Percentiles rank a stretch among this genome's conserved stretches.
These are phyloP conservation scores for Ajuga chamaepitys DNA, from an alignment of 257 asterid species.

Conservation along the genomic window DNA sequence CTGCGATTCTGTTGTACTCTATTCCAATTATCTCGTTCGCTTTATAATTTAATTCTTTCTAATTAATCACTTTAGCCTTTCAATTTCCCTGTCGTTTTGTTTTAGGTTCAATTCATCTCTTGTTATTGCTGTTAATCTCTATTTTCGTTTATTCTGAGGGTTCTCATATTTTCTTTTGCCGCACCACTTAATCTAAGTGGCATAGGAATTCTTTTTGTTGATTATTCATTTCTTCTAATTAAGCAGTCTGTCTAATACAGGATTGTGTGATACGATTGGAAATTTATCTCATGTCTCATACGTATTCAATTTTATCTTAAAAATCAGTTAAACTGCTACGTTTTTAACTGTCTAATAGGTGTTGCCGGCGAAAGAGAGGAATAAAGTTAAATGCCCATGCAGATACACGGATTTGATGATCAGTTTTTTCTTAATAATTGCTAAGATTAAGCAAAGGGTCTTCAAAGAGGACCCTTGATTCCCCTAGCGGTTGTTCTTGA, in stretches of 20 bases:
- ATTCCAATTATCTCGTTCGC: not conserved
- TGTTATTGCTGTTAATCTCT: not conserved
- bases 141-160: not conserved
- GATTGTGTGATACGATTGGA: slow-evolving; percentile 9
- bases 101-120: slow-evolving; percentile 1
- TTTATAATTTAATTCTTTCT: not conserved
- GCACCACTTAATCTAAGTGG: not conserved
- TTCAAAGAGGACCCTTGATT: slow-evolving; percentile 45
- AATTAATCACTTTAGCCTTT: not conserved
- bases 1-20: slow-evolving; percentile 1
- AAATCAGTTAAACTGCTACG: not conserved
- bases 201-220: not conserved
- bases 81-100: not conserved
- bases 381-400: slow-evolving; percentile 20
- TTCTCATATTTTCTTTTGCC: not conserved
- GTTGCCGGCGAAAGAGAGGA: slow-evolving; percentile 19
- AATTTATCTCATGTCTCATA: not conserved
- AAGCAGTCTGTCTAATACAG: not conserved
- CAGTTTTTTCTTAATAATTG: slow-evolving; percentile 21
- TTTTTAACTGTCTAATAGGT: slow-evolving; percentile 27
- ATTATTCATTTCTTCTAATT: not conserved
- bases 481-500: slow-evolving; percentile 19
- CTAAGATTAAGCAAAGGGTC: slow-evolving; percentile 35
- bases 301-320: slow-evolving; percentile 1
- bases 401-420: slow-evolving; percentile 18